Conservation (phyloP, 352 stramenopile genomes). For the Phytophthora gonapodyides region DNA sequence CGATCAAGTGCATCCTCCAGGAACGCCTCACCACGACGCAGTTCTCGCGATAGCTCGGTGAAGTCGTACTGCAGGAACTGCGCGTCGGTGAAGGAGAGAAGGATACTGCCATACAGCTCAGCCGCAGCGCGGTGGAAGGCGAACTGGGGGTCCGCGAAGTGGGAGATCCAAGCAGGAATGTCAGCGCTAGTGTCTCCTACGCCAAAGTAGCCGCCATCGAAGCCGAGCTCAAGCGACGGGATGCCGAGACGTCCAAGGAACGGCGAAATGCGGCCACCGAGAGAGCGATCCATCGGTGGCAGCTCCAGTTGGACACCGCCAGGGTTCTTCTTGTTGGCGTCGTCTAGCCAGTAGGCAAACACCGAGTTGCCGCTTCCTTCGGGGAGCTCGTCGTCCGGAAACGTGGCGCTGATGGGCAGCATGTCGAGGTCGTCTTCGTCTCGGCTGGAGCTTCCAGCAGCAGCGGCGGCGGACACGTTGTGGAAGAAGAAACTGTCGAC, state of each 20-base stretch:
- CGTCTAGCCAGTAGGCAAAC: constrained; percentile 71
- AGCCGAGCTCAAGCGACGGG: constrained; percentile 73
- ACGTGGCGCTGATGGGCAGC: constrained; percentile 70
- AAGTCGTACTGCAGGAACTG: constrained; percentile 90
- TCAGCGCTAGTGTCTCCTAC: constrained; percentile 64
- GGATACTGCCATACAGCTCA: constrained; percentile 79
- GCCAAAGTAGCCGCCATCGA: constrained; percentile 70
- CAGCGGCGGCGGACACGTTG: constrained; percentile 20
- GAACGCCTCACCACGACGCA: constrained; percentile 67
- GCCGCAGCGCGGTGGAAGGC: constrained; percentile 74
- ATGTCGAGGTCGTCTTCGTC: constrained; percentile 45
- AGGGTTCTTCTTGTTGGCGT: constrained; percentile 43
- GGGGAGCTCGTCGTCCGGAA: constrained; percentile 62
- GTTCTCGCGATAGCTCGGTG: constrained; percentile 70
- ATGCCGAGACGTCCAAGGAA: constrained; percentile 77
- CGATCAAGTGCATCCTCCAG: constrained; percentile 50
- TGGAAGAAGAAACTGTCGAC: constrained; percentile 57
- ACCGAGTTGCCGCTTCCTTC: constrained; percentile 63
- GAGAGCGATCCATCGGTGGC: constrained; percentile 48
- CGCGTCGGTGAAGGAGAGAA: constrained; percentile 77
- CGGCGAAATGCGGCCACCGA: constrained; percentile 63
- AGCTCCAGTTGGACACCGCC: constrained; percentile 44
- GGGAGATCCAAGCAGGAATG: constrained; percentile 78
- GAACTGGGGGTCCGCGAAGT: constrained; percentile 73
- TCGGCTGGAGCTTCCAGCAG: constrained; percentile 27